Conservation (phyloP, 805 yeast genomes). For the Starmerella etchellsii region DNA sequence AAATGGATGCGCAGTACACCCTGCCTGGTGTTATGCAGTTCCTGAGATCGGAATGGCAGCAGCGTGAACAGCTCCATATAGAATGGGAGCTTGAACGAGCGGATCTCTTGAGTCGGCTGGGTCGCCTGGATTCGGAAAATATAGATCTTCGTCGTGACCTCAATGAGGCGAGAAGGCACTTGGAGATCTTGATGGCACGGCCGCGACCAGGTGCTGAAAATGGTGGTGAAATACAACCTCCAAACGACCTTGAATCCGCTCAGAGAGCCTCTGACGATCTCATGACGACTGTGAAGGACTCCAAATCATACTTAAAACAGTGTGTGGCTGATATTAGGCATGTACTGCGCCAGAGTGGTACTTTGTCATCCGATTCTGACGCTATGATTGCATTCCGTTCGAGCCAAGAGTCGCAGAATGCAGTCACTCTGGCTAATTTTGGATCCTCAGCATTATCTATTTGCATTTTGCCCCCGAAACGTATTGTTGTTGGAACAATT, state of each 20-base stretch:
- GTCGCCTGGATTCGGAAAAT: conserved; percentile 43
- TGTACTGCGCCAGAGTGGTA: conserved; percentile 13
- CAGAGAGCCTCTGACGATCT: conserved; percentile 5
- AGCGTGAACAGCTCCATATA: conserved; percentile 46
- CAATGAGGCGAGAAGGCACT: conserved; percentile 7
- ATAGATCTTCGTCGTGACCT: conserved; percentile 26
- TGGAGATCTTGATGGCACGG: conserved; percentile 9
- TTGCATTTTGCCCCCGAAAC: conserved; percentile 1
- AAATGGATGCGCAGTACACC: conserved; percentile 26
- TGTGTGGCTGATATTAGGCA: conserved; percentile 28
- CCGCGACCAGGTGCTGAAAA: neutral
- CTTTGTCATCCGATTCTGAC: conserved; percentile 7
- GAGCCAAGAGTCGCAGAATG: neutral
- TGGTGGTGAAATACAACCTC: neutral
- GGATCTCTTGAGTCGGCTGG: conserved; percentile 43
- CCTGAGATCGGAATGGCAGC: conserved; percentile 49
- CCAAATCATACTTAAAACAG: conserved; percentile 23
- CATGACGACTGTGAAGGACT: conserved; percentile 7
- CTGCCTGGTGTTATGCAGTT: conserved; percentile 48
- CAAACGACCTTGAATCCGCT: neutral
- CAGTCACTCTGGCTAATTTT: conserved; percentile 16
- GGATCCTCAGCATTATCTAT: conserved; percentile 14
- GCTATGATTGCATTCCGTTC: conserved; percentile 5
- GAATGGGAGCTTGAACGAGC: conserved; percentile 49
- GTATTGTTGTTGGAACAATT: conserved; percentile 16